Evolutionary conservation across 1,139 yeast genomes (phyloP), one percentile per base, ranked within the genome.

Genomic region (Sugiyamaella novakii): DNA sequence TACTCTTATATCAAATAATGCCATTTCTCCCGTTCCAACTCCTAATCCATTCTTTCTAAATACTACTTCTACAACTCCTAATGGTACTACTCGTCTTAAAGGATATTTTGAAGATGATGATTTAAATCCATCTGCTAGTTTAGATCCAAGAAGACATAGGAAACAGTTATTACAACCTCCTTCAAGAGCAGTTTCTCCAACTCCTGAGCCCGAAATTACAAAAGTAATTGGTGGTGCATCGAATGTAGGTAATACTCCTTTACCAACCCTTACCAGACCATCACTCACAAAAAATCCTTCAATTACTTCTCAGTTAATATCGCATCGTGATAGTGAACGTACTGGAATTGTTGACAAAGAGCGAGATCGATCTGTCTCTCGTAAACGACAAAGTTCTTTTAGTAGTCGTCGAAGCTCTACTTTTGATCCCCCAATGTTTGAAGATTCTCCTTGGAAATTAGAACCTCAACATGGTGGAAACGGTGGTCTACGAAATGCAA

Each of bases 401-500:
- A 28, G 35, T 17, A 33, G 36, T 34, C 43, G 35, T 14, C 35
- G 40, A n/a, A 39, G 38, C 44, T 25, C 30, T 14, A 17, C 24
- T 10, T 18, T 34, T 7, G 52, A 53, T 22, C 17, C 74, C 76
- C 78, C 79, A 54, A 71, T 85, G 25, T 87, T 88, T 66, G 83
- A 83, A 33, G 75, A 76, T 7, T 83, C 91, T 4, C 84, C 87
- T 2, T 89, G 96, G 92, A 74, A 76, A 42, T 79, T 91, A 14
- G 83, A 80, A 3, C 77, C 77, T 12, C 80, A 83, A 42, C 77
- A 71, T n/a, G 81, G 83, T 56, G 96, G 98, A 8, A 92, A 92
- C 61, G 95, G 92, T 19, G 94, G 96, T 3, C 76, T 92, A 59
- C 79, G 81, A 52, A 92, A 92, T 58, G 97, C 98, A 0, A 79